Percentiles rank a stretch among this genome's conserved stretches.
Evolutionary conservation across 2,329 filamentous ascomycete genomes (phyloP).

Genomic region (Pezizomycotina sp.): DNA sequence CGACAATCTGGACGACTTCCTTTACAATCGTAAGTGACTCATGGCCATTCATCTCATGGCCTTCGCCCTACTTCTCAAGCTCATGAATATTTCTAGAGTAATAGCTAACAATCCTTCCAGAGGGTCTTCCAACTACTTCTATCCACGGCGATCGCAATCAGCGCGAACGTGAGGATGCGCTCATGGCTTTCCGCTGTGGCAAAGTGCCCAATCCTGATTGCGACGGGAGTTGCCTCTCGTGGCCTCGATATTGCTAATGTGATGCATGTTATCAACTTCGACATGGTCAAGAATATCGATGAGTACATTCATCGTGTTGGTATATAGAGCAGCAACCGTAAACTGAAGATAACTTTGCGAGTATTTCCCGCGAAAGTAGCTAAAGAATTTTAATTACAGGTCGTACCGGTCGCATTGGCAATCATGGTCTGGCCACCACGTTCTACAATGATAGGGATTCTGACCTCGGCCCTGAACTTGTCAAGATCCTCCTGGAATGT

Average conservation of each 20-base stretch:
- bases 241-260: conserved; percentile 80
- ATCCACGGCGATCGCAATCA: conserved; percentile 82
- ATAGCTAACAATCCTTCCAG: conserved; percentile 6
- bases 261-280: conserved; percentile 84
- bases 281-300: conserved; percentile 77
- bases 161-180: conserved; percentile 74
- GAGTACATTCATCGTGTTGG: conserved; percentile 93
- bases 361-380: neutral
- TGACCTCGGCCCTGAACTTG: conserved; percentile 53
- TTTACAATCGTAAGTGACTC: conserved; percentile 54
- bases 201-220: conserved; percentile 62
- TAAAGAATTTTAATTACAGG: conserved; percentile 35
- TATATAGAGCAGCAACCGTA: no score
- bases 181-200: conserved; percentile 65
- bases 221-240: conserved; percentile 73
- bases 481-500: conserved; percentile 67
- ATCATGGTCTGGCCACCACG: conserved; percentile 68
- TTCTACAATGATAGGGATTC: conserved; percentile 72
- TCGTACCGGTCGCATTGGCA: conserved; percentile 84
- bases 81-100: neutral
- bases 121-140: conserved; percentile 62
- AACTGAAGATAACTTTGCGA: conserved; percentile 32
- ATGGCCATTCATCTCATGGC: neutral
- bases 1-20: conserved; percentile 71
- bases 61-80: neutral